Percentiles rank a stretch among this genome's conserved stretches.
These are phyloP conservation scores for Triglochin maritima DNA, from an alignment of 106 monocot genomes.

Conservation along the genomic window DNA sequence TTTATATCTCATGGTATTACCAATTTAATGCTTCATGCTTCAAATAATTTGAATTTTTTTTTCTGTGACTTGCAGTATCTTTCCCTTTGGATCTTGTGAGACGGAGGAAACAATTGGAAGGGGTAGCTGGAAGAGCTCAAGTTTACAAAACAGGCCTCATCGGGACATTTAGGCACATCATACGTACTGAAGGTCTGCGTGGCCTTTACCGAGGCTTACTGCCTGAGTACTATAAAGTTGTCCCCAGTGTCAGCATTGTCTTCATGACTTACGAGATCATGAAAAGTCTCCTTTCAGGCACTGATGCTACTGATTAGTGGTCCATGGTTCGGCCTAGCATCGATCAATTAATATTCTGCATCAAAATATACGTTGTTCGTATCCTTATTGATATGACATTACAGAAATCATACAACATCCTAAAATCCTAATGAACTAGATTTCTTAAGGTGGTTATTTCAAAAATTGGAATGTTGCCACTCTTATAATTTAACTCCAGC, in stretches of 20 bases:
- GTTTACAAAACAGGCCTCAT: slow-evolving; percentile 63
- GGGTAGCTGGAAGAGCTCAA: slow-evolving; percentile 61
- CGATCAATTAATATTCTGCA: no score
- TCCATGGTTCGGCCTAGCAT: no score
- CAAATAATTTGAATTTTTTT: background rate
- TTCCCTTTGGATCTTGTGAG: slow-evolving; percentile 84
- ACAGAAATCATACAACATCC: no score
- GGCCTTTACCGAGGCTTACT: slow-evolving; percentile 85
- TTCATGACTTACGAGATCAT: slow-evolving; percentile 81
- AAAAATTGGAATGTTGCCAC: no score
- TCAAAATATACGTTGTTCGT: no score
- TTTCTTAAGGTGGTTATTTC: no score
- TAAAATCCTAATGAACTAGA: no score
- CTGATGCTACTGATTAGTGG: background rate
- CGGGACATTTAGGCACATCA: slow-evolving; percentile 66
- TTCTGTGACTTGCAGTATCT: slow-evolving; percentile 34
- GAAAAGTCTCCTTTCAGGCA: slow-evolving; percentile 32
- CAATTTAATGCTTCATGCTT: background rate
- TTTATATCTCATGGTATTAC: background rate
- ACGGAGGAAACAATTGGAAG: slow-evolving; percentile 79
- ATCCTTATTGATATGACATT: no score
- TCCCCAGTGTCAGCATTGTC: slow-evolving; percentile 74
- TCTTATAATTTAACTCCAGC: no score
- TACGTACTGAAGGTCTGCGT: slow-evolving; percentile 48
- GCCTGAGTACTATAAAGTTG: slow-evolving; percentile 85